Conservation (phyloP, 306 rosid species). For the Canavalia ensiformis region DNA sequence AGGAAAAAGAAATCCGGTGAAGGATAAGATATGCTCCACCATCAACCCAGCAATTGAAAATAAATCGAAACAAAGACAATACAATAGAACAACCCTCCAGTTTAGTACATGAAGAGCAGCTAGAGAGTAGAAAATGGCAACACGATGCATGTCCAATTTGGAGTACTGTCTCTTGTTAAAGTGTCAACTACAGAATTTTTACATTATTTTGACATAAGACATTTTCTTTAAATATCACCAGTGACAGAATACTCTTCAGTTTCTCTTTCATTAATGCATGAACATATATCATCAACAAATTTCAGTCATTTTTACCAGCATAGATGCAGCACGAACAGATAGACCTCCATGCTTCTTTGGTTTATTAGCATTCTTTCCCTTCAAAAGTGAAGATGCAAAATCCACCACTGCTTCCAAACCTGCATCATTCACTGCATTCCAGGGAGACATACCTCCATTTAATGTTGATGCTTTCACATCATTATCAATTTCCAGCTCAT, state of each 20-base stretch:
- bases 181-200: conserved; percentile 19
- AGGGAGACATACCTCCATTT: conserved; percentile 53
- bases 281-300: conserved; percentile 14
- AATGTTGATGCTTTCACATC: conserved; percentile 49
- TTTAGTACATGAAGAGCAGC: conserved; percentile 1
- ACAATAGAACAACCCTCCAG: not conserved
- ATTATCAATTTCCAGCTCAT: conserved; percentile 55
- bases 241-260: not conserved
- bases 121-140: conserved; percentile 29
- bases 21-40: conserved; percentile 1
- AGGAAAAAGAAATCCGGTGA: conserved; percentile 2
- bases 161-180: conserved; percentile 10
- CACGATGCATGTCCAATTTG: not conserved
- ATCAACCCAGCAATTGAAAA: not conserved
- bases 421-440: conserved; percentile 65
- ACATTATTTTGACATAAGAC: conserved; percentile 31
- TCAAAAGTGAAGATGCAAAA: conserved; percentile 71
- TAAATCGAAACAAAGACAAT: conserved; percentile 18
- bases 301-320: conserved; percentile 74
- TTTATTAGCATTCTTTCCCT: conserved; percentile 64
- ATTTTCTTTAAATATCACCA: conserved; percentile 34
- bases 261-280: conserved; percentile 32
- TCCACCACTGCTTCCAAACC: conserved; percentile 75
- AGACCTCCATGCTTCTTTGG: conserved; percentile 77
- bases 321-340: conserved; percentile 91